These are phyloP conservation scores for Naganishia liquefaciens DNA, from an alignment of 1,284 basidiomycete genomes.

Conservation along the genomic window DNA sequence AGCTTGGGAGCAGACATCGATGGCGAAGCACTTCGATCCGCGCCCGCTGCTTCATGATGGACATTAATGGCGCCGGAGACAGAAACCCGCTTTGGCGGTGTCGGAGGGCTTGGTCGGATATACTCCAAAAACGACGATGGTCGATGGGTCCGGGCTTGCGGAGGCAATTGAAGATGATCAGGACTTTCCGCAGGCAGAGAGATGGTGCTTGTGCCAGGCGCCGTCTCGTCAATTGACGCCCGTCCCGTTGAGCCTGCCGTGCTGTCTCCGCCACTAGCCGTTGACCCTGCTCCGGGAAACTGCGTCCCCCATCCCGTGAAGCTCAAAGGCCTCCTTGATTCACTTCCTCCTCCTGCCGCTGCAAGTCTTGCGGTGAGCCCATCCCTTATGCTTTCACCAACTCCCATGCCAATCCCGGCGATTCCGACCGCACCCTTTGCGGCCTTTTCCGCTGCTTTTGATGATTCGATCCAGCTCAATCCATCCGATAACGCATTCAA, in stretches of 20 bases:
- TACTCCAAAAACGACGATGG: conserved; percentile 20
- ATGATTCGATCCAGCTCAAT: conserved; percentile 33
- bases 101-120: conserved; percentile 15
- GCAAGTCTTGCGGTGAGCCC: conserved; percentile 18
- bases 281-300: conserved; percentile 7
- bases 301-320: conserved; percentile 24
- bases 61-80: not conserved
- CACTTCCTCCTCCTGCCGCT: conserved; percentile 8
- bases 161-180: not conserved
- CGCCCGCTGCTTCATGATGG: not conserved
- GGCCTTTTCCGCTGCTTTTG: conserved; percentile 30
- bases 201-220: not conserved
- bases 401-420: conserved; percentile 25
- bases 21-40: not conserved
- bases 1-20: not conserved
- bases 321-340: conserved; percentile 19
- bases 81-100: conserved; percentile 8
- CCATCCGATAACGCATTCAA: conserved; percentile 33
- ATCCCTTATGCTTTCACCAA: conserved; percentile 22
- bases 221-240: conserved; percentile 13
- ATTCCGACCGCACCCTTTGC: conserved; percentile 27
- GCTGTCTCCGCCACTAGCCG: conserved; percentile 14
- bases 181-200: not conserved
- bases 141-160: not conserved
- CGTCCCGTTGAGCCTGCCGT: conserved; percentile 14